Percentiles rank a stretch among this genome's conserved stretches.
Evolutionary conservation across 1,284 basidiomycete genomes (phyloP).

Genomic region (Boletellus deceptivus): DNA sequence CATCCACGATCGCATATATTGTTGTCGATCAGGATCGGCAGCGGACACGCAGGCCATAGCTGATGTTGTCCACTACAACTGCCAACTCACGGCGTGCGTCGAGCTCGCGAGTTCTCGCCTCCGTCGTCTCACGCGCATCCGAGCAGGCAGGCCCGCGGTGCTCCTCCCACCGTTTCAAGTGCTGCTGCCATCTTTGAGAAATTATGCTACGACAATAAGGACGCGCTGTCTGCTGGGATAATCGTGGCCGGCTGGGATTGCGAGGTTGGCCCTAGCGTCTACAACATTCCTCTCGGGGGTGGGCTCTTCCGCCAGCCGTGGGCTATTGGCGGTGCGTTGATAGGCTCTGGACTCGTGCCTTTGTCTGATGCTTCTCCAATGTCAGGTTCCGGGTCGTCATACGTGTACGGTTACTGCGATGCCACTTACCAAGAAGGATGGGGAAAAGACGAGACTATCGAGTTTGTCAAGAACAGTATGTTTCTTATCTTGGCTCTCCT

Average conservation of each 20-base stretch:
- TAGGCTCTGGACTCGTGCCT: background rate
- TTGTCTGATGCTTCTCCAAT: slow-evolving; percentile 7
- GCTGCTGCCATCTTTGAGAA: slow-evolving; percentile 87
- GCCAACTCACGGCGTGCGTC: slow-evolving; percentile 76
- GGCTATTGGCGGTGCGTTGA: slow-evolving; percentile 84
- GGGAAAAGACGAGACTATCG: slow-evolving; percentile 86
- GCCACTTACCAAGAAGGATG: slow-evolving; percentile 97
- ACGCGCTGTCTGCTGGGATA: slow-evolving; percentile 86
- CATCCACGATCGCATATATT: slow-evolving; percentile 97
- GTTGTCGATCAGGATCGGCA: slow-evolving; percentile 96
- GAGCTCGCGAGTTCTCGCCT: background rate
- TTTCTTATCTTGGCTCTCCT: slow-evolving; percentile 17
- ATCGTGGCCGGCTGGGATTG: slow-evolving; percentile 99
- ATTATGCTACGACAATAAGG: slow-evolving; percentile 95
- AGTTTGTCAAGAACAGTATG: slow-evolving; percentile 96
- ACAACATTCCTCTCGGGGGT: slow-evolving; percentile 94
- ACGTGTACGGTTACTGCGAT: slow-evolving; percentile 99
- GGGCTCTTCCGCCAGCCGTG: slow-evolving; percentile 94
- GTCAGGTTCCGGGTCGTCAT: slow-evolving; percentile 91
- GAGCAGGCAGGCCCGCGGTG: slow-evolving; percentile 64
- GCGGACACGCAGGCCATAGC: slow-evolving; percentile 98
- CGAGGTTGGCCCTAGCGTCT: slow-evolving; percentile 90
- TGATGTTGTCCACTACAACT: slow-evolving; percentile 86
- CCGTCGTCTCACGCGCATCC: slow-evolving; percentile 6
- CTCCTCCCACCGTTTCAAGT: slow-evolving; percentile 75